A percentile compares a stretch with the other conserved stretches of the same genome.
Evolutionary conservation across 306 rosid species (phyloP).

Genomic region (Boehmeria nivea): DNA sequence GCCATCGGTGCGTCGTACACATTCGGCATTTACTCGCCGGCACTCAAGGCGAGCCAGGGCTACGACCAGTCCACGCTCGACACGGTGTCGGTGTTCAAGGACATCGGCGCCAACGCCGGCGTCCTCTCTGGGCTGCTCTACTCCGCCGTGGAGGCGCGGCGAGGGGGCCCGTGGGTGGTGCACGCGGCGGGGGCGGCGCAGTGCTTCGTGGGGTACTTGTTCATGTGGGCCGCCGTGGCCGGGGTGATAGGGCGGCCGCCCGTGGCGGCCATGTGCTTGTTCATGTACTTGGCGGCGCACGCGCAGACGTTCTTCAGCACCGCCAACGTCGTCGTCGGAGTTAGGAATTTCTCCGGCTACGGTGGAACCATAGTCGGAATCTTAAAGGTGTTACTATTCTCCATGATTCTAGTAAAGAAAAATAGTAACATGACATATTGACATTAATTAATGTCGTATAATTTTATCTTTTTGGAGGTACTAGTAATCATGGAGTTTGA

Average conservation of each 20-base stretch:
- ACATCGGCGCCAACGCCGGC: constrained; percentile 85
- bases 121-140: constrained; percentile 70
- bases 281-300: constrained; percentile 58
- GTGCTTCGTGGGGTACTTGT: constrained; percentile 55
- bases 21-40: constrained; percentile 75
- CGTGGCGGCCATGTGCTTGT: constrained; percentile 58
- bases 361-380: constrained; percentile 86
- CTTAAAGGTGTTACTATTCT: constrained; percentile 83
- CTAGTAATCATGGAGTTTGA: no score
- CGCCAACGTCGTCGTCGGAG: constrained; percentile 59
- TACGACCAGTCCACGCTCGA: constrained; percentile 89
- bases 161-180: constrained; percentile 67
- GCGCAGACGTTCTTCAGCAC: constrained; percentile 79
- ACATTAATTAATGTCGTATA: no score
- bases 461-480: no score
- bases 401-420: no score
- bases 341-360: constrained; percentile 54
- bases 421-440: no score
- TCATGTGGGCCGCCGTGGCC: constrained; percentile 68
- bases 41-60: constrained; percentile 59
- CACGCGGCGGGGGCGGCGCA: constrained; percentile 51
- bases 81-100: constrained; percentile 89
- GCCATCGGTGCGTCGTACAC: constrained; percentile 80
- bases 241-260: constrained; percentile 59
- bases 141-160: constrained; percentile 60